Evolutionary conservation across 148 eudicot species (phyloP).

Genomic region (Tetragonia tetragonoides): DNA sequence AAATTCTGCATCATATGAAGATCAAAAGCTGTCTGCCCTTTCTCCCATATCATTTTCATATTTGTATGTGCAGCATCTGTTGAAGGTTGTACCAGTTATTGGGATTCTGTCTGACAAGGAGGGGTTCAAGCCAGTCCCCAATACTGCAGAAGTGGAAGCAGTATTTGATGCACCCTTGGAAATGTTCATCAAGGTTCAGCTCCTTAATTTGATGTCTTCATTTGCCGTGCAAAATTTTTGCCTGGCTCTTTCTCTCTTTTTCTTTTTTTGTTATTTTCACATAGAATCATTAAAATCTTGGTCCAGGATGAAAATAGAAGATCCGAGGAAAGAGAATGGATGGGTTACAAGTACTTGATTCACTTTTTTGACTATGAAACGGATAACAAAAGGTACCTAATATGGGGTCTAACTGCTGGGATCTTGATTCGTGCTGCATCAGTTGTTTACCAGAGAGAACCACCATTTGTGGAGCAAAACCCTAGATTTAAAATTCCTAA

Average conservation of each 20-base stretch:
- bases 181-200: conserved; percentile 63
- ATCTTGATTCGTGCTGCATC: conserved; percentile 89
- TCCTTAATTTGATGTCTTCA: conserved; percentile 2
- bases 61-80: conserved; percentile 40
- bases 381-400: conserved; percentile 48
- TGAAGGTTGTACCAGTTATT: conserved; percentile 44
- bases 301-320: conserved; percentile 72
- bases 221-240: not conserved
- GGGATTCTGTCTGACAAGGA: conserved; percentile 48
- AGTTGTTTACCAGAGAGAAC: conserved; percentile 69
- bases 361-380: conserved; percentile 75
- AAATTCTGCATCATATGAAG: not conserved
- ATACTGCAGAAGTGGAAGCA: conserved; percentile 71
- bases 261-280: not conserved
- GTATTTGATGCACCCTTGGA: conserved; percentile 90
- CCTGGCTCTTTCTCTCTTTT: not conserved
- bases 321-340: conserved; percentile 77
- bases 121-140: conserved; percentile 58
- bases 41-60: not conserved
- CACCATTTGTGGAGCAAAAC: conserved; percentile 66
- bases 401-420: conserved; percentile 93
- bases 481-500: conserved; percentile 58
- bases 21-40: not conserved
- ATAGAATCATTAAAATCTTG: conserved; percentile 9
- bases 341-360: conserved; percentile 71